These are phyloP conservation scores for Nectriaceae sp. DNA, from an alignment of 2,329 filamentous ascomycete genomes.

Conservation along the genomic window DNA sequence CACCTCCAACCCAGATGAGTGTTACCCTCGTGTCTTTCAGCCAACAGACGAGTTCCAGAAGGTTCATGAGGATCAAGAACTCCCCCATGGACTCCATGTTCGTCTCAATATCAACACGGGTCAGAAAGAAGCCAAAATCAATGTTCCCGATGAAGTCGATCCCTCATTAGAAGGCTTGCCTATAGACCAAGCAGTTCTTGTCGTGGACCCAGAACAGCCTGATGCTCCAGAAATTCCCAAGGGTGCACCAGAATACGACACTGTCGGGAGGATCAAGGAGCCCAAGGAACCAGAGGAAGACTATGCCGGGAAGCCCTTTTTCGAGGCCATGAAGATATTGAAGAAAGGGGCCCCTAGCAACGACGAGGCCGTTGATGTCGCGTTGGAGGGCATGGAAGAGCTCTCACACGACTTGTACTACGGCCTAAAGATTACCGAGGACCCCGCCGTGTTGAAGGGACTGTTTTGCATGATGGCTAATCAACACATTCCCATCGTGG, in stretches of 20 bases:
- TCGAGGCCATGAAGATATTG: slow-evolving; percentile 49
- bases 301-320: slow-evolving; percentile 35
- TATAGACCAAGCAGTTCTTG: slow-evolving; percentile 53
- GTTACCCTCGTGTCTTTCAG: slow-evolving; percentile 66
- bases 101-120: slow-evolving; percentile 66
- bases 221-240: slow-evolving; percentile 41
- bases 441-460: slow-evolving; percentile 52
- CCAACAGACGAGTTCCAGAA: slow-evolving; percentile 66
- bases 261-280: slow-evolving; percentile 58
- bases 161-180: slow-evolving; percentile 52
- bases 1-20: slow-evolving; percentile 59
- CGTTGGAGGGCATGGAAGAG: slow-evolving; percentile 61
- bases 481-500: slow-evolving; percentile 24
- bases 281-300: slow-evolving; percentile 52
- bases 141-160: slow-evolving; percentile 56
- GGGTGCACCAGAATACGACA: slow-evolving; percentile 58
- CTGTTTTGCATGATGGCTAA: slow-evolving; percentile 57
- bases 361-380: slow-evolving; percentile 45
- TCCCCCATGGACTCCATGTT: slow-evolving; percentile 67
- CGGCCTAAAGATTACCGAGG: slow-evolving; percentile 62
- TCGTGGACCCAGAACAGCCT: slow-evolving; percentile 51
- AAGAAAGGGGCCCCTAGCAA: slow-evolving; percentile 41
- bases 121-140: slow-evolving; percentile 65
- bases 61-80: slow-evolving; percentile 64
- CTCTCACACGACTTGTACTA: slow-evolving; percentile 71